Evolutionary conservation across 371 early-diverging fungal genomes (phyloP).

Genomic region (Circinella umbellata): DNA sequence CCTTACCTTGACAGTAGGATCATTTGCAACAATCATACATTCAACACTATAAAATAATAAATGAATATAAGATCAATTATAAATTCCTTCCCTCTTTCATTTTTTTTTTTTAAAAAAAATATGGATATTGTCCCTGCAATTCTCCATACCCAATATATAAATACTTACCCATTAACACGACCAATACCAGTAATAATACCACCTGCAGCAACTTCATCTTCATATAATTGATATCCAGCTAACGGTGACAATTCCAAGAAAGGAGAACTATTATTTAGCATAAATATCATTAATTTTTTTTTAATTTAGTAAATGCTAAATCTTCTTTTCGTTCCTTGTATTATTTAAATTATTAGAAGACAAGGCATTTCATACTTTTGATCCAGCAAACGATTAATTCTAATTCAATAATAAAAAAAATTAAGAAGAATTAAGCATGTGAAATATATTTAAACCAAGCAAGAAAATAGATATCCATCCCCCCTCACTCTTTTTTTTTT

Average conservation of each 20-base stretch:
- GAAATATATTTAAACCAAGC: neutral
- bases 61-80: neutral
- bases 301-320: no score
- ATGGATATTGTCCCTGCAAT: no score
- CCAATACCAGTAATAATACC: conserved; percentile 98
- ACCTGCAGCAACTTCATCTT: conserved; percentile 89
- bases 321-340: no score
- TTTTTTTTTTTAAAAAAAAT: no score
- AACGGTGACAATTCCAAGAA: conserved; percentile 96
- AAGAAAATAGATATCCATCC: neutral
- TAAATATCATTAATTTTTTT: no score
- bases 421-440: conserved; percentile 3
- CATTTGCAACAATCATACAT: conserved; percentile 98
- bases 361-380: conserved; percentile 63
- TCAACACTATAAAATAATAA: conserved; percentile 67
- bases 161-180: conserved; percentile 83
- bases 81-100: conserved; percentile 1
- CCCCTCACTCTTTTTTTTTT: conserved; percentile 3
- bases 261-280: conserved; percentile 65
- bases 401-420: conserved; percentile 17
- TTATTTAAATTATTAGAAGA: neutral
- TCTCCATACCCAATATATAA: no score
- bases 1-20: conserved; percentile 81
- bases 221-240: conserved; percentile 92
- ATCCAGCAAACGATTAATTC: conserved; percentile 86